These are phyloP conservation scores for Avicennia marina DNA, from an alignment of 257 asterid species.

Conservation along the genomic window DNA sequence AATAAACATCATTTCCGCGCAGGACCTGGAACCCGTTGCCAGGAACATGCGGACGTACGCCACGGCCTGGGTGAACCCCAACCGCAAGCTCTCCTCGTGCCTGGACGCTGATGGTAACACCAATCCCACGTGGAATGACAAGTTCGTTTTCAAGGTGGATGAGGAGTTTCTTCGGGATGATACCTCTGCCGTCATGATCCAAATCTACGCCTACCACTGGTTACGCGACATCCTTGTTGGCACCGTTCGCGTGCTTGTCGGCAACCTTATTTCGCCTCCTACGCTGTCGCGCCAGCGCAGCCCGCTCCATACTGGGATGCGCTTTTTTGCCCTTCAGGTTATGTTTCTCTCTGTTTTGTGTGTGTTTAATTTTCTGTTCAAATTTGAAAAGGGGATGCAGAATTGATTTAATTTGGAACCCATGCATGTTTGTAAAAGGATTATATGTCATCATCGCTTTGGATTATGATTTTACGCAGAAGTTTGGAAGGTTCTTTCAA, in stretches of 20 bases:
- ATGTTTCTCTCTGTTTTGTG: too few relatives aligned
- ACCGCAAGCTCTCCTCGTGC: conserved; percentile 59
- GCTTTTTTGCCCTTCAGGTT: conserved; percentile 91
- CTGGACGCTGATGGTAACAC: conserved; percentile 55
- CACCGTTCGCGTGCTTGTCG: conserved; percentile 75
- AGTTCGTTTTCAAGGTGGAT: conserved; percentile 83
- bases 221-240: conserved; percentile 58
- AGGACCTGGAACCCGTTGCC: conserved; percentile 67
- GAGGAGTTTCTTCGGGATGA: conserved; percentile 69
- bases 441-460: too few relatives aligned
- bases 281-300: conserved; percentile 22
- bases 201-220: conserved; percentile 55
- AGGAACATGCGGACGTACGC: conserved; percentile 79
- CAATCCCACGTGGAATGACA: conserved; percentile 90
- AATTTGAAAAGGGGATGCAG: too few relatives aligned
- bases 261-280: conserved; percentile 69
- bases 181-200: conserved; percentile 73
- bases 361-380: too few relatives aligned
- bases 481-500: too few relatives aligned
- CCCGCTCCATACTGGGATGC: conserved; percentile 47
- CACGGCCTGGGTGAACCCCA: conserved; percentile 73
- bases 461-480: too few relatives aligned
- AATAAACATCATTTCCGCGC: conserved; percentile 79
- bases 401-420: too few relatives aligned
- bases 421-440: too few relatives aligned